Conservation (phyloP, 2,329 filamentous ascomycete species). For the Stagonosporopsis chrysanthemi region DNA sequence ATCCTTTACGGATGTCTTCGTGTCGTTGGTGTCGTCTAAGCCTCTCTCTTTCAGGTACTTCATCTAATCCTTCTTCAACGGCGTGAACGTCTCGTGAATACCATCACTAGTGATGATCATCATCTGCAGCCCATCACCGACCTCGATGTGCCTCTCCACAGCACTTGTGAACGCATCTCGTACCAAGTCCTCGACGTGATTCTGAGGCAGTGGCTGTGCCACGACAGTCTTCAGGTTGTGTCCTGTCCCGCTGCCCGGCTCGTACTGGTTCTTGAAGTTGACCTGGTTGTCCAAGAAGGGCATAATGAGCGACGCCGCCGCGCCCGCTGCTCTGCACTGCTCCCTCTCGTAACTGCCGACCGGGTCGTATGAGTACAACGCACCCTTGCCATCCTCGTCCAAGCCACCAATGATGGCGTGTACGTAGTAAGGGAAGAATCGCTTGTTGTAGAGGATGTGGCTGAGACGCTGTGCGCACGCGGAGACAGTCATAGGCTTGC, state of each 20-base stretch:
- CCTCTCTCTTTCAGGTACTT: constrained; percentile 33
- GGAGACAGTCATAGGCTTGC: constrained; percentile 92
- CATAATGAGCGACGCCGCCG: constrained; percentile 94
- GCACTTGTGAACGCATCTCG: constrained; percentile 98
- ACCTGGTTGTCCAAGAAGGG: constrained; percentile 99
- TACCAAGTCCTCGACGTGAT: constrained; percentile 84
- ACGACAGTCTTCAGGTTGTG: constrained; percentile 78
- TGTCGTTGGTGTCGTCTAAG: constrained; percentile 50
- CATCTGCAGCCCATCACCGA: constrained; percentile 95
- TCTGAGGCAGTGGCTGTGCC: constrained; percentile 71
- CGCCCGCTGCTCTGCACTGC: constrained; percentile 91
- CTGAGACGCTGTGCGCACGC: constrained; percentile 94
- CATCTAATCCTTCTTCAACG: constrained; percentile 71
- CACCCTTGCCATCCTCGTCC: constrained; percentile 92
- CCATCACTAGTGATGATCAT: constrained; percentile 88
- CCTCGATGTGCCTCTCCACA: constrained; percentile 98
- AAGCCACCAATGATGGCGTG: constrained; percentile 92
- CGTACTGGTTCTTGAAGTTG: constrained; percentile 99
- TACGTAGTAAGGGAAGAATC: constrained; percentile 99
- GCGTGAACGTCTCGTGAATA: constrained; percentile 82
- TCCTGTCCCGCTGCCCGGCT: constrained; percentile 83
- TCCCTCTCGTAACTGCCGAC: constrained; percentile 98
- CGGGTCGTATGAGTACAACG: constrained; percentile 96
- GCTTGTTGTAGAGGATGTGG: constrained; percentile 95
- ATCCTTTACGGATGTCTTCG: constrained; percentile 24